phyloP scores from a whole-genome alignment of 2,329 filamentous ascomycete species.

The Epichloe sp. region DNA sequence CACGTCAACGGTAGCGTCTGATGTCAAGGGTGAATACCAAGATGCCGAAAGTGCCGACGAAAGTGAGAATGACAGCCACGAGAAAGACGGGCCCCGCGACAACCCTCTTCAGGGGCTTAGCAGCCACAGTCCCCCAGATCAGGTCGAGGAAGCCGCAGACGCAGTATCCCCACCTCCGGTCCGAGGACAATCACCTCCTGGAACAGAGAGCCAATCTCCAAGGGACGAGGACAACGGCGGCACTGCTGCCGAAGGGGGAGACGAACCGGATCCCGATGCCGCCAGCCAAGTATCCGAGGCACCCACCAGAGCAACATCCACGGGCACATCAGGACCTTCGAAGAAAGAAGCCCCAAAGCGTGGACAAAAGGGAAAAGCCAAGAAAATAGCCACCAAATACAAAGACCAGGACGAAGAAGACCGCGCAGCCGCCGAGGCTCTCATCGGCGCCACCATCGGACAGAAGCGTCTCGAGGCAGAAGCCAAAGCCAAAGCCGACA shows the following conservation, averaged over 20 bases:
- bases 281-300: constrained; percentile 10
- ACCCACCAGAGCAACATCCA: constrained; percentile 3
- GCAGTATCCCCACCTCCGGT: constrained; percentile 14
- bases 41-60: constrained; percentile 16
- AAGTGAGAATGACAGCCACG: constrained; percentile 13
- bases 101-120: constrained; percentile 24
- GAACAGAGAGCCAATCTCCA: neutral
- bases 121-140: constrained; percentile 11
- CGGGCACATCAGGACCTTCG: neutral
- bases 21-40: constrained; percentile 13
- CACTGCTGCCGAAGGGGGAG: neutral
- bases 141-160: constrained; percentile 14
- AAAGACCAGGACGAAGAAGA: constrained; percentile 93
- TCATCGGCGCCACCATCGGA: constrained; percentile 67
- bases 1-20: constrained; percentile 12
- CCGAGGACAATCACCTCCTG: constrained; percentile 7
- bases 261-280: constrained; percentile 6
- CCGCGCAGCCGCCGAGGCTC: constrained; percentile 63
- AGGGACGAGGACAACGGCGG: neutral
- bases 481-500: constrained; percentile 56
- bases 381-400: constrained; percentile 82
- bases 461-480: constrained; percentile 57
- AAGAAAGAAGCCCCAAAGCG: constrained; percentile 43
- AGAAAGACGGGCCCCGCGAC: constrained; percentile 18
- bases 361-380: constrained; percentile 70